phyloP scores from a whole-genome alignment of 192 early-diverging fungal genomes.

The Coemansia sp. region DNA sequence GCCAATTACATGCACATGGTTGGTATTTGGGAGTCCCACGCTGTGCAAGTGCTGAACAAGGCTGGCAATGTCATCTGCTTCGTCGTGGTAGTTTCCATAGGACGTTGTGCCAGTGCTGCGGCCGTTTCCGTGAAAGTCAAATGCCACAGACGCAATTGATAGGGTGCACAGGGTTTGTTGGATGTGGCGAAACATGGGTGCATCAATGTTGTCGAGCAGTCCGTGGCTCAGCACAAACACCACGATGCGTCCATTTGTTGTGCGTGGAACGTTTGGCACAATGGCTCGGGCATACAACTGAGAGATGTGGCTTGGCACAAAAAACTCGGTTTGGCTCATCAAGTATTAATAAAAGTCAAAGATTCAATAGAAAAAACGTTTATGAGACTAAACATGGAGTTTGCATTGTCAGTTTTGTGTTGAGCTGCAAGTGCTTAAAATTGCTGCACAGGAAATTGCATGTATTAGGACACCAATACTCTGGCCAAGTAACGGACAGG shows the following conservation, averaged over 20 bases:
- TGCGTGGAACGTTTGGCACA: slow-evolving; percentile 1
- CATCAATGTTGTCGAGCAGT: slow-evolving; percentile 49
- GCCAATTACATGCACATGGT: slow-evolving; percentile 22
- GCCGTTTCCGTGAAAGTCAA: slow-evolving; percentile 62
- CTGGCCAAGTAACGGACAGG: too few species aligned
- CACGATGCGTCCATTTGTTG: neutral
- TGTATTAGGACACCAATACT: too few species aligned
- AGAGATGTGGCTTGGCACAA: neutral
- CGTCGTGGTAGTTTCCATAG: slow-evolving; percentile 57
- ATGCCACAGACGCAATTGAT: slow-evolving; percentile 34
- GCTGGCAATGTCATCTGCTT: slow-evolving; percentile 47
- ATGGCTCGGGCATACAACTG: slow-evolving; percentile 20
- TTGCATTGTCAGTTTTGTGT: too few species aligned
- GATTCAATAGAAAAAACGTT: too few species aligned
- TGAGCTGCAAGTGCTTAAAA: too few species aligned
- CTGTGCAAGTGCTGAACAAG: slow-evolving; percentile 36
- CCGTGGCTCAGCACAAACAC: slow-evolving; percentile 58
- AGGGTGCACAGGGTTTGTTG: slow-evolving; percentile 10
- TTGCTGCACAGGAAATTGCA: too few species aligned
- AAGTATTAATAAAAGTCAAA: neutral
- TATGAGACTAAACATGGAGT: too few species aligned
- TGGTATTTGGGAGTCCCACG: neutral
- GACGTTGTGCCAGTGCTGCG: slow-evolving; percentile 53
- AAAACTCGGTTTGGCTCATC: slow-evolving; percentile 10
- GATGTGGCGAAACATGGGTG: slow-evolving; percentile 27